Base-by-base conservation (phyloP, 345 rosid species). In the Linum tenue region DNA sequence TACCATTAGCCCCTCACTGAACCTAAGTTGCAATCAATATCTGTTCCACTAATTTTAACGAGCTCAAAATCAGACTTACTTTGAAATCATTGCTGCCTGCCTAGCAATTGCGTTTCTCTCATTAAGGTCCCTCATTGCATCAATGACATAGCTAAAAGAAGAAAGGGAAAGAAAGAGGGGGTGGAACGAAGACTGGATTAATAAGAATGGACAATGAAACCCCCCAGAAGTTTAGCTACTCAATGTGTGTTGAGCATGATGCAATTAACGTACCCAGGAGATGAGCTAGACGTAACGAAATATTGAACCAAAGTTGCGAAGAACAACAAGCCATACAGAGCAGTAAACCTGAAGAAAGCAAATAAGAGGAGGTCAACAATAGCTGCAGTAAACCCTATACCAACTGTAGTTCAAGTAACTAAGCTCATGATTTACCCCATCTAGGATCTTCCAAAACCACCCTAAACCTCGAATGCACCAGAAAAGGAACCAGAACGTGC, bases 201-300 rank as follows among this genome's bases (percentile, higher is more conserved):
- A 10, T 48, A 48, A 48, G 53, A 48, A 9, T 48, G 53, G 53
- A 48, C 14, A 4, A 48, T 6, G 53, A 48, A 48, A 9, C 14
- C 3, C 31, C 31, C 31, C 31, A 48, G 53, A 48, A 10, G 15
- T 48, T 48, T 15, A 48, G 15, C 53, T 48, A 3, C 14, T 3
- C 53, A 48, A 48, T 48, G 53, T 48, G 14, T 22, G n/a, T 48
- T 48, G 53, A 48, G 53, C 53, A 48, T 9, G 11, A 48, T 12
- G 53, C 15, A 48, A 44, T 44, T 2, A 53, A 65, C 48, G 75
- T 82, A 95, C 99, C 99, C 97, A 15, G 99, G 99, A 64, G 99
- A 91, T 75, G 97, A 83, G 73, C 83, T 76, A 68, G 99, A 77
- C 6, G 99, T 87, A 56, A 86, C 37, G 60, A 95, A 91, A 74